Base-by-base conservation (phyloP, 2,329 filamentous ascomycete genomes). In the Phialophora expanda region DNA sequence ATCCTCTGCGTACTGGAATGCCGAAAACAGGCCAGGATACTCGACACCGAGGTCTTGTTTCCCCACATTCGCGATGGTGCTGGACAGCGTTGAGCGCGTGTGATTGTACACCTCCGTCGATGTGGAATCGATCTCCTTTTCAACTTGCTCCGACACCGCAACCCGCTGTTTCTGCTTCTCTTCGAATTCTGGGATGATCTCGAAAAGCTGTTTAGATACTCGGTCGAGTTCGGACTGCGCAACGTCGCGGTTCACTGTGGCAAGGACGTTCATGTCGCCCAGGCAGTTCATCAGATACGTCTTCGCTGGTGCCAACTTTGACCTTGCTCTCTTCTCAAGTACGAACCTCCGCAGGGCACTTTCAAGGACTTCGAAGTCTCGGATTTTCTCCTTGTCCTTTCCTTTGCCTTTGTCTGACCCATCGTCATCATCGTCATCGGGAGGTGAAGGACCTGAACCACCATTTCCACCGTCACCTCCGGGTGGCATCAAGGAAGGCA, bases 231-330 rank as follows among this genome's bases (percentile, higher is more conserved):
- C 95, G 8, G 89, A 85, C 73, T 92, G 87, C 1, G 93, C 93
- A 30, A 97, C 90, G 70, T 97, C 92, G 28, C 89, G 85, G 77
- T 99, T 99, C 72, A 97, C 92, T 0, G 84, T 87, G 4, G 94
- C 94, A 50, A 99, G 83, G 3, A 87, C 89, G 74, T 92, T 84
- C 66, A 99, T 84, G 74, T 99, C 95, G 72, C 92, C 90, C 38
- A 99, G 84, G 28, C 98, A 90, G 77, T 99, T 99, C 73, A 96
- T 83, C 0, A 99, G 86, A 75, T 99, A 99, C 1, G 94, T 98
- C 79, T 93, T 93, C 6, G 95, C 95, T 4, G 95, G 95, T 0
- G 95, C 94, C 66, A 99, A 85, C 81, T 99, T 99, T 8, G 95
- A 98, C 32, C 93, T 88, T 56, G 95, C 93, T 63, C 95, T 88